Conservation (phyloP, 176 grass and related monocot genomes). For the Hsuehochloa calcarea region DNA sequence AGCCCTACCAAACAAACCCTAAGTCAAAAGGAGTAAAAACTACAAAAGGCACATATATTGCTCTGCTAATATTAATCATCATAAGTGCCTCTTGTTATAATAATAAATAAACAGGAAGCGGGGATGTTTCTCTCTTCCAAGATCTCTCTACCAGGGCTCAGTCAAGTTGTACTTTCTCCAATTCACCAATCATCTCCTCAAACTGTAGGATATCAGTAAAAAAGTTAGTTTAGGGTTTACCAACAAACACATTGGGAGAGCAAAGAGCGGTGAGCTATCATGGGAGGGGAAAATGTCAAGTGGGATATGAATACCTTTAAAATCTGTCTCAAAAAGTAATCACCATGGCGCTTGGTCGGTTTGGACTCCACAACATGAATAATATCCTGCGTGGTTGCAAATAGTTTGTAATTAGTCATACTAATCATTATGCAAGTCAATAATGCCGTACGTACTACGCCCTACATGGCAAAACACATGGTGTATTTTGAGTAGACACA, state of each 20-base stretch:
- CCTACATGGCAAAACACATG: not conserved
- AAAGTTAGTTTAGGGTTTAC: not conserved
- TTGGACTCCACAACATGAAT: constrained; percentile 89
- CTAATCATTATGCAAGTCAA: not conserved
- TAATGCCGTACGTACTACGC: not conserved
- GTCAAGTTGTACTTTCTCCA: constrained; percentile 88
- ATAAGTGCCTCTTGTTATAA: constrained; percentile 11
- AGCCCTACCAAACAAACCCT: no score
- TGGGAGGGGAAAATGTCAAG: not conserved
- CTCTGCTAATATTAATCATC: constrained; percentile 10
- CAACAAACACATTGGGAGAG: not conserved
- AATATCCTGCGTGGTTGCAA: constrained; percentile 56
- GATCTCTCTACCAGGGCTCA: constrained; percentile 34
- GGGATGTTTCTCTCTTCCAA: not conserved
- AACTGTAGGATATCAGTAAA: constrained; percentile 45
- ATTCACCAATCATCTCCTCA: constrained; percentile 83
- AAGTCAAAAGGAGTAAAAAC: constrained; percentile 13
- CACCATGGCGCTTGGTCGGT: constrained; percentile 64
- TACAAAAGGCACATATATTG: constrained; percentile 16
- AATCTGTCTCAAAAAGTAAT: constrained; percentile 96
- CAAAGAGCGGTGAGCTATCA: not conserved
- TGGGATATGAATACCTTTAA: constrained; percentile 59
- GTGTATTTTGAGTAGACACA: not conserved
- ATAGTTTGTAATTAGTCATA: constrained; percentile 1
- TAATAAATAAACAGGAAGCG: not conserved